A percentile compares a stretch with the other conserved stretches of the same genome.
These are phyloP conservation scores for Phialophora chinensis DNA, from an alignment of 2,329 filamentous ascomycete species.

Conservation along the genomic window DNA sequence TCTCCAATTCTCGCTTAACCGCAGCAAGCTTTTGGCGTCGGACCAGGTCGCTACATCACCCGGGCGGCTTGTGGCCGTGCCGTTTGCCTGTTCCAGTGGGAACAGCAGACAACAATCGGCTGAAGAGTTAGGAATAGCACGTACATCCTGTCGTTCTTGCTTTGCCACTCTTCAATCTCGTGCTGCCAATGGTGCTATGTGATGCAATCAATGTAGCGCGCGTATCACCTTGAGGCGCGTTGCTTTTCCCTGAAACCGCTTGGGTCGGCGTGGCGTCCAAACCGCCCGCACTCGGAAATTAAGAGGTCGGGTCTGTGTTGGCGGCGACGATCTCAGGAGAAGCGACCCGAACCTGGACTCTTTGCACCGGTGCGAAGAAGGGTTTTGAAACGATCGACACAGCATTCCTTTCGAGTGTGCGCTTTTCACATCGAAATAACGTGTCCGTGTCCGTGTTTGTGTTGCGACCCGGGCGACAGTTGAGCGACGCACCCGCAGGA, in stretches of 20 bases:
- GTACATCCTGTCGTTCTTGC: not conserved
- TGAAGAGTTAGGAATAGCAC: not conserved
- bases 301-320: conserved; percentile 9
- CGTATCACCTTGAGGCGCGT: conserved; percentile 22
- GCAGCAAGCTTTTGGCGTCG: conserved; percentile 8
- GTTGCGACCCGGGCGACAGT: not conserved
- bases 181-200: conserved; percentile 16
- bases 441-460: not conserved
- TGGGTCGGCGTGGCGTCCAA: conserved; percentile 24
- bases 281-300: conserved; percentile 29
- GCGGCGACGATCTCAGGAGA: conserved; percentile 27
- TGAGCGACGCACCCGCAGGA: conserved; percentile 1
- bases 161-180: conserved; percentile 2
- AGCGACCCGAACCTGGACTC: conserved; percentile 5
- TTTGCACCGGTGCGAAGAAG: not conserved
- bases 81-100: not conserved
- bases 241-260: conserved; percentile 25
- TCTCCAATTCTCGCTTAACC: conserved; percentile 4
- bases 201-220: conserved; percentile 24
- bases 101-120: not conserved
- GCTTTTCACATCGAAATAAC: not conserved
- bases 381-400: not conserved
- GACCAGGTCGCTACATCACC: not conserved
- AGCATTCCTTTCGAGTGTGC: not conserved
- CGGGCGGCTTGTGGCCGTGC: not conserved